These are phyloP conservation scores for Tremella yokohamensis DNA, from an alignment of 768 basidiomycete species.

Conservation along the genomic window DNA sequence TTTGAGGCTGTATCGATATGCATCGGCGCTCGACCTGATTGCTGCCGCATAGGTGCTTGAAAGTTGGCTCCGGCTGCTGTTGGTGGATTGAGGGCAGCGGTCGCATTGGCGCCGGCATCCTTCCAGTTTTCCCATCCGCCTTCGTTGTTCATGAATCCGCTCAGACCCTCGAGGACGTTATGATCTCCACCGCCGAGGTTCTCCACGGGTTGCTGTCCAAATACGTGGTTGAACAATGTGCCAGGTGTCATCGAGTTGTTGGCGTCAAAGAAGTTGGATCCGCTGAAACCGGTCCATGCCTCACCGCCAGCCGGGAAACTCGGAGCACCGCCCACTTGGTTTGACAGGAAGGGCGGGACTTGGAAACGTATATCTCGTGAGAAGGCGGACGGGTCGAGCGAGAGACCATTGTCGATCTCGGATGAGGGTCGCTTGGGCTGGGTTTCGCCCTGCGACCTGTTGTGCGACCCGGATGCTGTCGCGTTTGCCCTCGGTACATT, in stretches of 20 bases:
- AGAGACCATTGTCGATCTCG: constrained; percentile 24
- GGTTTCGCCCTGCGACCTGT: background rate
- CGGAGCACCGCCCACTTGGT: constrained; percentile 33
- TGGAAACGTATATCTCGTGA: constrained; percentile 46
- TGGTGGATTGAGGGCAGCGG: background rate
- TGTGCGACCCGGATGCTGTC: constrained; percentile 2
- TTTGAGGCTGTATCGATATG: too few species aligned
- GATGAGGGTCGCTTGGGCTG: background rate
- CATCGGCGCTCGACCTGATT: too few species aligned
- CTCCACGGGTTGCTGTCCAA: constrained; percentile 7
- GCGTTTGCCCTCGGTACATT: background rate
- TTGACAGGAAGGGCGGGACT: constrained; percentile 37
- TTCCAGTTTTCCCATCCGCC: constrained; percentile 17
- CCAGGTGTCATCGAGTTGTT: constrained; percentile 29
- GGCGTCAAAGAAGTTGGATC: constrained; percentile 20
- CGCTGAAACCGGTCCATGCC: constrained; percentile 46
- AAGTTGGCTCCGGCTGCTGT: background rate
- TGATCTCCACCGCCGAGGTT: constrained; percentile 1
- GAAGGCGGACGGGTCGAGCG: constrained; percentile 49
- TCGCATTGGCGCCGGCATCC: background rate
- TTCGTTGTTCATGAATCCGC: constrained; percentile 26
- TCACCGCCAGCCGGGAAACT: constrained; percentile 49
- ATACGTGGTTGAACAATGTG: constrained; percentile 29
- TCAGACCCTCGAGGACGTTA: constrained; percentile 23
- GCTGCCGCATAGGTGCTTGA: too few species aligned